Percentiles rank a stretch among this genome's conserved stretches.
phyloP scores from a whole-genome alignment of 2,329 filamentous ascomycete species.

The Sporothrix brunneoviolacea region DNA sequence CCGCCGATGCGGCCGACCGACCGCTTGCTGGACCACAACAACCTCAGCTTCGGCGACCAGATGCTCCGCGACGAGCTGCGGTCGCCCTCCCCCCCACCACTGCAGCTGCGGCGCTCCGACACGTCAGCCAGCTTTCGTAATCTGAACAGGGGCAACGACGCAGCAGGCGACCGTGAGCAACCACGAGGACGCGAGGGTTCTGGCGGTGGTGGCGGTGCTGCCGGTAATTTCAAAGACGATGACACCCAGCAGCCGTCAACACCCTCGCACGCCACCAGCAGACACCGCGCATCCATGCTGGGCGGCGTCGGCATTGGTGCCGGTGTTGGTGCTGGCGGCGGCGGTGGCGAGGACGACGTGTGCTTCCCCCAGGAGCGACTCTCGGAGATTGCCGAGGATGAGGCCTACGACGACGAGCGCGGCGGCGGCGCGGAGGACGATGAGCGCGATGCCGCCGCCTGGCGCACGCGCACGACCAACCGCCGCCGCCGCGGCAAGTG shows the following conservation, averaged over 20 bases:
- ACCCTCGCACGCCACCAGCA: too few species aligned
- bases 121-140: slow-evolving; percentile 7
- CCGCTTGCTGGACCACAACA: slow-evolving; percentile 43
- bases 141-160: not conserved
- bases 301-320: not conserved
- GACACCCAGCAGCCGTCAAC: too few species aligned
- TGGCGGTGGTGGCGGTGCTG: not conserved
- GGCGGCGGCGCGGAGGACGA: slow-evolving; percentile 11
- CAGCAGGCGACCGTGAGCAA: not conserved
- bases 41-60: slow-evolving; percentile 59
- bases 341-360: slow-evolving; percentile 69
- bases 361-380: slow-evolving; percentile 78
- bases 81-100: not conserved
- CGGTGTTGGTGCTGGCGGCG: slow-evolving; percentile 20
- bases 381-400: slow-evolving; percentile 77
- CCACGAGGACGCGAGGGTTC: not conserved
- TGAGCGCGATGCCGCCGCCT: not conserved
- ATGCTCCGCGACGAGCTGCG: slow-evolving; percentile 62
- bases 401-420: slow-evolving; percentile 43
- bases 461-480: slow-evolving; percentile 15
- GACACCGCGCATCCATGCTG: not conserved
- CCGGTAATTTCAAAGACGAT: too few species aligned
- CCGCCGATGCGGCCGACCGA: slow-evolving; percentile 46
- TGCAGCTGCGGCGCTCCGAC: slow-evolving; percentile 2
- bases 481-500: slow-evolving; percentile 63